Percentiles rank a stretch among this genome's conserved stretches.
These are phyloP conservation scores for Boletus rubescentipes DNA, from an alignment of 768 basidiomycete species.

Conservation along the genomic window DNA sequence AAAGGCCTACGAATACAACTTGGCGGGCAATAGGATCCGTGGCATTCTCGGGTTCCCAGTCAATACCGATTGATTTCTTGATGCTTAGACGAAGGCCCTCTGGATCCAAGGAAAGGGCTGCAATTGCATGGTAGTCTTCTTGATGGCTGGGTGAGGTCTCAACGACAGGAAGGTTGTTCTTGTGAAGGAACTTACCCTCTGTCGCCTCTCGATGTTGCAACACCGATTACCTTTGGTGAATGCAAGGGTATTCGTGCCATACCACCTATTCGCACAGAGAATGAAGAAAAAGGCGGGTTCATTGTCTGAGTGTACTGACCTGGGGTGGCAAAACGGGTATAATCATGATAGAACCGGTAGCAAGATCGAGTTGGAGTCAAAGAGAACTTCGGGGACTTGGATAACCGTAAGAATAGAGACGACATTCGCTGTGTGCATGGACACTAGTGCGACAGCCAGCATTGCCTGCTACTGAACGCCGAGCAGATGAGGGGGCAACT, in stretches of 20 bases:
- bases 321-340: conserved; percentile 51
- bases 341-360: conserved; percentile 60
- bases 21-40: conserved; percentile 64
- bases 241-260: conserved; percentile 66
- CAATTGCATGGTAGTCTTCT: conserved; percentile 83
- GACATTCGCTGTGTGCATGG: conserved; percentile 30
- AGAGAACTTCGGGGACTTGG: conserved; percentile 16
- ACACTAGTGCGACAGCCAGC: conserved; percentile 24
- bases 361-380: conserved; percentile 14
- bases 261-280: conserved; percentile 45
- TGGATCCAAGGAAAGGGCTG: conserved; percentile 71
- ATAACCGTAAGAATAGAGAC: conserved; percentile 23
- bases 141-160: conserved; percentile 60
- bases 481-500: conserved; percentile 4
- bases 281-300: conserved; percentile 5
- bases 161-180: not conserved
- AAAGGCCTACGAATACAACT: conserved; percentile 85
- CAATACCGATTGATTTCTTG: conserved; percentile 56
- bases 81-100: conserved; percentile 68
- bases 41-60: conserved; percentile 68
- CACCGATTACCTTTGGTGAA: conserved; percentile 77
- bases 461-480: conserved; percentile 25
- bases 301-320: conserved; percentile 37
- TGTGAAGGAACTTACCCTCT: conserved; percentile 48
- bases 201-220: conserved; percentile 73